Conservation (phyloP, 2,329 filamentous ascomycete genomes). For the Phyllosticta capitalensis region DNA sequence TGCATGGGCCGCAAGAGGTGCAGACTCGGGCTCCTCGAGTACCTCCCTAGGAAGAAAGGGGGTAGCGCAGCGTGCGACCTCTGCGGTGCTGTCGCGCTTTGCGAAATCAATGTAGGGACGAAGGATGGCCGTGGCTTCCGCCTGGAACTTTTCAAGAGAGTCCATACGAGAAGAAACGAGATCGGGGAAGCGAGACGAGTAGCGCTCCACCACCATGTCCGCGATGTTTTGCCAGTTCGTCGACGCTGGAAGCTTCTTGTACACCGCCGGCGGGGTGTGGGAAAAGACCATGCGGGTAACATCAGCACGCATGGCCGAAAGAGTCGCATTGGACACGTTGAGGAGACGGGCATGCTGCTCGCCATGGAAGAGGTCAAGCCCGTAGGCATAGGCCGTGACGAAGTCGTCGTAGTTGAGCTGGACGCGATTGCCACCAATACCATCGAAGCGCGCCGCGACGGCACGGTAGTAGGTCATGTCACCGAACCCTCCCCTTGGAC, state of each 20-base stretch:
- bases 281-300: slow-evolving; percentile 34
- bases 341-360: slow-evolving; percentile 32
- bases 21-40: neutral
- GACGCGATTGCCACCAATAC: slow-evolving; percentile 36
- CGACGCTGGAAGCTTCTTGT: neutral
- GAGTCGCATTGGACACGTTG: slow-evolving; percentile 21
- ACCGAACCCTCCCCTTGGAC: slow-evolving; percentile 9
- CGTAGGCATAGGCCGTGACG: slow-evolving; percentile 37
- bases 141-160: neutral
- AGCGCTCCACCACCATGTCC: slow-evolving; percentile 57
- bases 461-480: slow-evolving; percentile 29
- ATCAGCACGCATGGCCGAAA: slow-evolving; percentile 34
- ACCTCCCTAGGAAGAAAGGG: slow-evolving; percentile 29
- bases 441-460: slow-evolving; percentile 34
- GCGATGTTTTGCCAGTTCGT: slow-evolving; percentile 58
- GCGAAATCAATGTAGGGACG: slow-evolving; percentile 31
- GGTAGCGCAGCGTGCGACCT: slow-evolving; percentile 38
- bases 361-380: slow-evolving; percentile 32
- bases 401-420: slow-evolving; percentile 40
- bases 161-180: slow-evolving; percentile 14
- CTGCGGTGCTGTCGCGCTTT: slow-evolving; percentile 27
- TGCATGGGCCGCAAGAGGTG: slow-evolving; percentile 21
- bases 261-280: slow-evolving; percentile 8
- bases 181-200: slow-evolving; percentile 44
- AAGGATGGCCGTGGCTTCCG: slow-evolving; percentile 15